Evolutionary conservation across 495 filamentous ascomycete genomes (phyloP).

Genomic region (Penicillium coffeae): DNA sequence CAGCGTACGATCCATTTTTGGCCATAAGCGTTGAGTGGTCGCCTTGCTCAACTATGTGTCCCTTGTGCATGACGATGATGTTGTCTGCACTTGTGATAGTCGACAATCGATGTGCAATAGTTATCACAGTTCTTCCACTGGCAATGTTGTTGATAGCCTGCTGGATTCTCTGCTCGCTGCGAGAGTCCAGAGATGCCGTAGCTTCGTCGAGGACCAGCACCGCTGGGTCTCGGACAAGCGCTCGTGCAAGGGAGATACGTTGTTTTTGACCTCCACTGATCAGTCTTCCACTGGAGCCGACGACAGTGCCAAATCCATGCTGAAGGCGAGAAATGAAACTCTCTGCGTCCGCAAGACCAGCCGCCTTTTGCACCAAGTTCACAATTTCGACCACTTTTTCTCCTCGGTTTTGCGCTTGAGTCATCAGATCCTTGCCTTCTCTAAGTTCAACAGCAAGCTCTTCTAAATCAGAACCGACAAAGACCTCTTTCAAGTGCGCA

Average conservation of each 20-base stretch:
- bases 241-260: constrained; percentile 63
- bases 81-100: constrained; percentile 60
- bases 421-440: constrained; percentile 31
- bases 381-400: constrained; percentile 36
- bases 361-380: constrained; percentile 34
- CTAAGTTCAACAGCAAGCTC: constrained; percentile 31
- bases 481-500: constrained; percentile 30
- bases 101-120: constrained; percentile 47
- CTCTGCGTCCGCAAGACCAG: constrained; percentile 38
- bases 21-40: constrained; percentile 41
- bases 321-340: constrained; percentile 45
- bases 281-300: constrained; percentile 53
- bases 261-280: constrained; percentile 65
- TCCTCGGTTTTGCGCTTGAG: constrained; percentile 28
- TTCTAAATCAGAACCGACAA: constrained; percentile 27
- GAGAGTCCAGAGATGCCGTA: constrained; percentile 56
- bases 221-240: constrained; percentile 71
- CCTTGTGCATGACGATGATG: constrained; percentile 57
- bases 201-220: constrained; percentile 84
- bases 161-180: constrained; percentile 52
- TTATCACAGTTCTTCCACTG: constrained; percentile 43
- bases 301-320: constrained; percentile 47
- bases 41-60: constrained; percentile 54
- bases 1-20: constrained; percentile 42
- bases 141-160: constrained; percentile 45